Evolutionary conservation across 2,329 filamentous ascomycete genomes (phyloP), one percentile per base, ranked within the genome.

Genomic region (Diplodia seriata): DNA sequence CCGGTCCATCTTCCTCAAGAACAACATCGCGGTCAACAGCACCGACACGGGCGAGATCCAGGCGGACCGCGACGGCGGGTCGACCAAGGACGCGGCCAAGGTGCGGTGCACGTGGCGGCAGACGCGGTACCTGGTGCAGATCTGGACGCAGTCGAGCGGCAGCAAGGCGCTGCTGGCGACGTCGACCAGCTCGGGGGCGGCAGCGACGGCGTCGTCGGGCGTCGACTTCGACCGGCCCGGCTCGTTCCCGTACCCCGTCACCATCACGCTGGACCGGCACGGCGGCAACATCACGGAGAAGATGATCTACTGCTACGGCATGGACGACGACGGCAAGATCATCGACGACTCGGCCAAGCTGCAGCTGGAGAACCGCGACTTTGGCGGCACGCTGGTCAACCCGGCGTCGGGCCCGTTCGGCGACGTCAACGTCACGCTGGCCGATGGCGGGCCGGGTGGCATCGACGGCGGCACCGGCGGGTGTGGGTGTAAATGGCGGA

Each of bases 1-100:
- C 79, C 92, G 93, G 71, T 91, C 90, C 9, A 92, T 97, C 70
- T 97, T 94, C 81, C 84, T 97, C 70, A 88, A 89, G 72, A 89
- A 87, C 18, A 80, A 87, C 68, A 84, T 85, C 70, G 74, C 74
- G n/a, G 74, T 74, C 31, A 82, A 82, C 40, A 70, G 75, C 18
- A 74, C 72, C 29, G 77, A 76, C 43, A 75, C 74, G 11, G 79
- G 80, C 49, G 76, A 80, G 9, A 75, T 79, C 3, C 74, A 81
- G 3, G 79, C 79, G n/a, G 84, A 86, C 69, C 69, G 75, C 9
- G 77, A 85, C 57, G 86, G 86, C 33, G 86, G 86, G 1, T 80
- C 81, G 2, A 76, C 76, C 9, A 78, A 82, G 68, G 75, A 78
- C 4, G 76, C 82, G 29, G 85, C 86, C 3, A 78, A 76, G 1